phyloP scores from a whole-genome alignment of 495 filamentous ascomycete species.

The Daldinia decipiens region DNA sequence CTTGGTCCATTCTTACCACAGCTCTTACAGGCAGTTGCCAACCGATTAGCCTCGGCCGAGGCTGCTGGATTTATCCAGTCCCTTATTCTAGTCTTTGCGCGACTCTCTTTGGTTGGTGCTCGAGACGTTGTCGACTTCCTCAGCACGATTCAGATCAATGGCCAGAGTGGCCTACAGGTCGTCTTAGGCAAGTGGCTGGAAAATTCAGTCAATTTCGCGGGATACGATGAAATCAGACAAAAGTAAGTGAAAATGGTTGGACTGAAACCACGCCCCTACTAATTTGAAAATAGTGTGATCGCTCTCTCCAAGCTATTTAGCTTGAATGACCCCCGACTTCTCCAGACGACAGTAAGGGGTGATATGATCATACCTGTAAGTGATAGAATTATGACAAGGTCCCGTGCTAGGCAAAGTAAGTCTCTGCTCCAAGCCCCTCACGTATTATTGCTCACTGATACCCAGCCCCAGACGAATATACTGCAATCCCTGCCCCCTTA shows the following conservation, averaged over 20 bases:
- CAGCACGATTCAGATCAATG: constrained; percentile 78
- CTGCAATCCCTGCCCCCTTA: constrained; percentile 84
- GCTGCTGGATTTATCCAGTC: constrained; percentile 87
- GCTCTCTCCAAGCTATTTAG: constrained; percentile 89
- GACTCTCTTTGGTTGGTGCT: constrained; percentile 83
- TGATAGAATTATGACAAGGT: constrained; percentile 91
- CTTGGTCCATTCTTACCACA: constrained; percentile 90
- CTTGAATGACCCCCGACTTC: constrained; percentile 82
- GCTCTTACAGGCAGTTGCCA: constrained; percentile 91
- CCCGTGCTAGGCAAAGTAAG: constrained; percentile 78
- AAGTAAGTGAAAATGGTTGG: constrained; percentile 66
- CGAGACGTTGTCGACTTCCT: constrained; percentile 93
- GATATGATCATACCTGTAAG: constrained; percentile 85
- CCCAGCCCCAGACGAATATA: constrained; percentile 85
- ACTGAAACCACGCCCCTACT: constrained; percentile 42
- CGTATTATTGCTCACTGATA: constrained; percentile 19
- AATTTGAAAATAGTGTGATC: constrained; percentile 71
- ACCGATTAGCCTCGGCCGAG: constrained; percentile 79
- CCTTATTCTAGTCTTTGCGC: constrained; percentile 92
- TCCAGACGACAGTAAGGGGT: constrained; percentile 84
- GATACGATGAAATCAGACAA: constrained; percentile 95
- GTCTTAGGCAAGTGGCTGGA: constrained; percentile 96
- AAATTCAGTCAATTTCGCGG: constrained; percentile 93
- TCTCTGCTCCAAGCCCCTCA: not conserved
- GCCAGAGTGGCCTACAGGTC: constrained; percentile 80